These are phyloP conservation scores for Oryza brachyantha DNA, from an alignment of 176 grass and related monocot species.

Conservation along the genomic window DNA sequence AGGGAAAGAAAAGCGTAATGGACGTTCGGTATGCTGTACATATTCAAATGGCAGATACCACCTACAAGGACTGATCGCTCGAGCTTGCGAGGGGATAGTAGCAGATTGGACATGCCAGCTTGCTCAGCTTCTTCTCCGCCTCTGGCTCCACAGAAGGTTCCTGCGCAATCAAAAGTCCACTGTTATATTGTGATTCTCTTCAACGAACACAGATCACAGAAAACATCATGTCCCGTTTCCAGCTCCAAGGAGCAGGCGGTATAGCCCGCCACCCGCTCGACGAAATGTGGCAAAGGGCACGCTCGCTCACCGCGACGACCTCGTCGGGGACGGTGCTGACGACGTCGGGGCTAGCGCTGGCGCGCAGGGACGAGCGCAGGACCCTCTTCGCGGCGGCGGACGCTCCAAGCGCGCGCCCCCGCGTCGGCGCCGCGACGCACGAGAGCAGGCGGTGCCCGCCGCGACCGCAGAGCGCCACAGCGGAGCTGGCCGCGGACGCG, in stretches of 20 bases:
- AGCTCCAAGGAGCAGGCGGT: neutral
- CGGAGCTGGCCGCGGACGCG: neutral
- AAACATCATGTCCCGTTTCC: neutral
- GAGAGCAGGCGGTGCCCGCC: neutral
- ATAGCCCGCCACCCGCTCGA: neutral
- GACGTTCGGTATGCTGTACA: neutral
- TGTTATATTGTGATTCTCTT: neutral
- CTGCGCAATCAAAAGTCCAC: conserved; percentile 1
- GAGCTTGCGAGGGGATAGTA: conserved; percentile 51
- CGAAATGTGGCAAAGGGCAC: neutral
- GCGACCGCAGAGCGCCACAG: neutral
- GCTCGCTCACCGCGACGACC: conserved; percentile 17
- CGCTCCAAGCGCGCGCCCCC: neutral
- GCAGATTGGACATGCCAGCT: conserved; percentile 76
- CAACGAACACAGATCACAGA: neutral
- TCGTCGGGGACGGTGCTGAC: neutral
- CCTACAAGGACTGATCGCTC: conserved; percentile 43
- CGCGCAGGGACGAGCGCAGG: neutral
- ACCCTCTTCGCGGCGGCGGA: neutral
- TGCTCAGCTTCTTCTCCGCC: conserved; percentile 18
- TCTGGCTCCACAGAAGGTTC: conserved; percentile 19
- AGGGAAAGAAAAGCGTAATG: neutral
- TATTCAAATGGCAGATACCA: neutral
- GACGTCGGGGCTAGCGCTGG: neutral
- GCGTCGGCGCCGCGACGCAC: neutral